Evolutionary conservation across 176 grass and related monocot species (phyloP), one percentile per base, ranked within the genome.

Genomic region (Zea luxurians): DNA sequence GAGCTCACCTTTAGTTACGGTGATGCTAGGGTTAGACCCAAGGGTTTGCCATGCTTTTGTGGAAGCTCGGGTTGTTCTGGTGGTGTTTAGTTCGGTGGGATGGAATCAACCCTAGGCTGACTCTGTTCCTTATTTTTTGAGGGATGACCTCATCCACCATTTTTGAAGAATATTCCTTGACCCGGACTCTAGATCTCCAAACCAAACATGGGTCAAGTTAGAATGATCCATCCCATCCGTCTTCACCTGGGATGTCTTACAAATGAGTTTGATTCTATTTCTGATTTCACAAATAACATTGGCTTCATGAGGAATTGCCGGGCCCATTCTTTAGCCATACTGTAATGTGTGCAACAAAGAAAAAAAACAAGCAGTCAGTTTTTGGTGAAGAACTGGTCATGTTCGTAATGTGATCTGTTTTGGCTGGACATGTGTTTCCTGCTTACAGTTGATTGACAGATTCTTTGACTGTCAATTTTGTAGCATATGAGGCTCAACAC

Each of bases 1-100:
- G 95, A 97, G 75, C 82, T 97, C 35, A 65, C 83, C 54, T 97
- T 97, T 55, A 87, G 91, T 66, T 97, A 94, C 20, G 94, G 94
- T 13, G 80, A 77, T 75, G 73, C 73, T 50, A 86, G 13, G n/a
- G n/a, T n/a, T n/a, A n/a, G n/a, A n/a, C n/a, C n/a, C n/a, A 27
- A 27, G 27, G 27, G 27, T 27, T 84, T 84, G 45, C 82, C 68
- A 4, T 97, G 94, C 70, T 92, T 90, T 44, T 97, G 95, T 46
- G 80, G 78, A 59, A 94, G 87, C 78, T 81, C 13, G 15, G 64
- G 64, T 59, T 97, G 91, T 77, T 17, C n/a, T 55, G 95, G 95
- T 52, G 62, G n/a, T n/a, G n/a, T n/a, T n/a, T n/a, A n/a, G n/a
- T n/a, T n/a, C n/a, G n/a, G n/a, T n/a, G n/a, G n/a, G n/a, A n/a